Evolutionary conservation across 345 rosid genomes (phyloP).

Genomic region (Balakata baccata): DNA sequence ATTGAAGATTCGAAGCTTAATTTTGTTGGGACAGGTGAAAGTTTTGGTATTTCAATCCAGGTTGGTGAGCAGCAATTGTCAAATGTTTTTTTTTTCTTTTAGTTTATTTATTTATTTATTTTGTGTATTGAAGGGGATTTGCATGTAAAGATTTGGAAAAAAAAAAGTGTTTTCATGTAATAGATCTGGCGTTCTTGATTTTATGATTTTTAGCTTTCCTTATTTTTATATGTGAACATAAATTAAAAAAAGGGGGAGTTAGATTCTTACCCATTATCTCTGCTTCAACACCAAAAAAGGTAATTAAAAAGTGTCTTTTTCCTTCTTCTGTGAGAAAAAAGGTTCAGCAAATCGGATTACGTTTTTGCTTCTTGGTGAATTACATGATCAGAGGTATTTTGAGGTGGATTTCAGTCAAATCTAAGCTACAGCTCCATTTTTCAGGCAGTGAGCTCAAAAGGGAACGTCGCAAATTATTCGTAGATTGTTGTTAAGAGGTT

Average conservation of each 20-base stretch:
- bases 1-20: neutral
- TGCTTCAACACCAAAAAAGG: constrained; percentile 5
- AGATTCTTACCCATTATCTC: constrained; percentile 12
- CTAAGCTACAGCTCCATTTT: neutral
- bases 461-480: constrained; percentile 5
- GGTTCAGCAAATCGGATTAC: neutral
- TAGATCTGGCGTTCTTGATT: constrained; percentile 18
- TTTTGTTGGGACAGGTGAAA: neutral
- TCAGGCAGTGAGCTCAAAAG: constrained; percentile 1
- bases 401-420: constrained; percentile 8
- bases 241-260: constrained; percentile 6
- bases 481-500: neutral
- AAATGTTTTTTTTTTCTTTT: neutral
- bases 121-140: constrained; percentile 4
- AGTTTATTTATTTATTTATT: neutral
- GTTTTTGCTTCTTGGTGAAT: constrained; percentile 6
- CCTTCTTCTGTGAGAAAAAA: neutral
- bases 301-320: constrained; percentile 2
- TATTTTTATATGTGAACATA: neutral
- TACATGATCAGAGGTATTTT: neutral
- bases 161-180: neutral
- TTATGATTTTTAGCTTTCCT: constrained; percentile 14
- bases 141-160: neutral
- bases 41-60: constrained; percentile 5
- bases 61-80: constrained; percentile 10